Conservation (phyloP, 208 protist genomes). For the Acanthamoeba healyi region DNA sequence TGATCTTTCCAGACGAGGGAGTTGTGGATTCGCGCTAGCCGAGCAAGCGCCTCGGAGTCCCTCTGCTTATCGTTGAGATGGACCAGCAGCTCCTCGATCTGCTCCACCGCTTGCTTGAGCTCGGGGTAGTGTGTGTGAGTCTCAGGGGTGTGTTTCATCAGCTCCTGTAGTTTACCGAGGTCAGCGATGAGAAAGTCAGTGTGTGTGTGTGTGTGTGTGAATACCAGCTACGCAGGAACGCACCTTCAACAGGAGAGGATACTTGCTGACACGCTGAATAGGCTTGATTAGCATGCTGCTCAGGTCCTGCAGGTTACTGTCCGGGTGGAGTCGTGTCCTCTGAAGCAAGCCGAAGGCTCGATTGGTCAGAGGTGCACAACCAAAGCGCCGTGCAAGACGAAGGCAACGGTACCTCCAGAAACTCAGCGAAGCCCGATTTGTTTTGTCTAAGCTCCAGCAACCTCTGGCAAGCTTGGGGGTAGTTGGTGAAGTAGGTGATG, state of each 20-base stretch:
- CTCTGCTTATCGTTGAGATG: slow-evolving; percentile 67
- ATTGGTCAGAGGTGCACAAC: background rate
- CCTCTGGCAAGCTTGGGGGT: background rate
- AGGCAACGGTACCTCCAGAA: background rate
- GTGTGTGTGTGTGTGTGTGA: too few species aligned
- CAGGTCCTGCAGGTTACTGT: background rate
- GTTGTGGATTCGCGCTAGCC: background rate
- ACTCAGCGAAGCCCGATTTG: background rate
- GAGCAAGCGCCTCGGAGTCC: background rate
- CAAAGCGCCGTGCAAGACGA: too few species aligned
- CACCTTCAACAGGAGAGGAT: background rate
- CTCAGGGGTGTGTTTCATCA: slow-evolving; percentile 52
- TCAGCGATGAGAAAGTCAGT: too few species aligned
- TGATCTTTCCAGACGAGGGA: background rate
- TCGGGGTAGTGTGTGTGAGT: background rate
- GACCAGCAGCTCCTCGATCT: background rate
- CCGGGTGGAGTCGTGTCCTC: background rate
- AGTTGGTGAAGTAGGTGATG: slow-evolving; percentile 33
- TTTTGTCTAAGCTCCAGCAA: background rate
- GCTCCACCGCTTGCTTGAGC: background rate
- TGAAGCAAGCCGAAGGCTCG: background rate
- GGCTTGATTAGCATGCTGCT: slow-evolving; percentile 25
- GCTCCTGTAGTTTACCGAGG: slow-evolving; percentile 69
- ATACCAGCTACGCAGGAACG: too few species aligned
- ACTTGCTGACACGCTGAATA: background rate